phyloP scores from a whole-genome alignment of 192 early-diverging fungal genomes.

The Anaeromyces robustus region DNA sequence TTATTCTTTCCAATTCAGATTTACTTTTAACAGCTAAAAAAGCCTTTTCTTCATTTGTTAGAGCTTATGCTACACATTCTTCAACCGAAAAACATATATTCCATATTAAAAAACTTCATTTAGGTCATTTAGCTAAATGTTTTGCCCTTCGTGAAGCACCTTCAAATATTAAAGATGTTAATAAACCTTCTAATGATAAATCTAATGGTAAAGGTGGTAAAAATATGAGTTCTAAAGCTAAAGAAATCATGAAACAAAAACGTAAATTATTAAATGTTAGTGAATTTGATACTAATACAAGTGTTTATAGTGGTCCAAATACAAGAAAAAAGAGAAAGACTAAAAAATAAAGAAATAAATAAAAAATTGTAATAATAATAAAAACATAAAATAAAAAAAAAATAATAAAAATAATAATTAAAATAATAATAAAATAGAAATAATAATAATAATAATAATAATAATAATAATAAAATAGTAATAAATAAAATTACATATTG shows the following conservation, averaged over 20 bases:
- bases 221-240: not conserved
- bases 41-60: slow-evolving; percentile 76
- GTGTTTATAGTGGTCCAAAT: not conserved
- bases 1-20: slow-evolving; percentile 38
- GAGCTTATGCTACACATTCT: slow-evolving; percentile 86
- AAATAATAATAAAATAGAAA: too few relatives aligned
- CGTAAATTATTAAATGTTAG: not conserved
- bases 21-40: slow-evolving; percentile 55
- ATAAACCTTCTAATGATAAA: not conserved
- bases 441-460: too few relatives aligned
- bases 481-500: too few relatives aligned
- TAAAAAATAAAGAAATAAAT: not conserved
- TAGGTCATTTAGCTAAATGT: slow-evolving; percentile 91
- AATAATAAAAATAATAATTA: too few relatives aligned
- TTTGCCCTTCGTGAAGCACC: slow-evolving; percentile 95
- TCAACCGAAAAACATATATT: slow-evolving; percentile 77
- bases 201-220: not conserved
- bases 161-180: slow-evolving; percentile 21
- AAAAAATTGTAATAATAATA: too few relatives aligned
- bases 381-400: too few relatives aligned
- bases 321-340: not conserved
- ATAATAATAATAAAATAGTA: too few relatives aligned
- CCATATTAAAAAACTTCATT: slow-evolving; percentile 84
- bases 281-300: not conserved
- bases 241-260: not conserved